Evolutionary conservation across 2,329 filamentous ascomycete species (phyloP), one percentile per base, ranked within the genome.

Genomic region (Botrytis pseudocinerea): DNA sequence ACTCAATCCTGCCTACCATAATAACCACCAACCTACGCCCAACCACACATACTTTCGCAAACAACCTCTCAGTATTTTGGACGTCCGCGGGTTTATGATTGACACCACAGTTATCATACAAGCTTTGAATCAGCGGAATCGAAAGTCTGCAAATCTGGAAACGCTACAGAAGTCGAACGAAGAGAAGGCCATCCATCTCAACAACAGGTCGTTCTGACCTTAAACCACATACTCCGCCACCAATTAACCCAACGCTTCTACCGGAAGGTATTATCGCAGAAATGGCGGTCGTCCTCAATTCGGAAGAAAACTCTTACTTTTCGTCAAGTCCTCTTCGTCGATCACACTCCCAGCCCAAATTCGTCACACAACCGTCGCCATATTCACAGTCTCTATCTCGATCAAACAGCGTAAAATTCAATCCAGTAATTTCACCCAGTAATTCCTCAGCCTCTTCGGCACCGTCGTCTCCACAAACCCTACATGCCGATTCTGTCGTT

Each of bases 301-400:
- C 87, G 25, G 88, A 90, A 78, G 88, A 91, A 78, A 85, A 83
- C 76, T 83, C 83, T 77, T 87, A 87, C 80, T 91, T 90, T 81
- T 84, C 84, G 62, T 82, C 87, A 25, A 84, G 86, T 66, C 81
- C 85, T 38, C 80, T 91, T 77, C 86, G 86, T 76, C 87, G 89
- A 74, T 90, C 89, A 20, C 87, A 89, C 76, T 91, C 89, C 4
- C 87, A 90, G 76, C 84, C 86, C 69, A 88, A 86, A 77, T 89
- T 91, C 71, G 80, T 83, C 18, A 82, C 85, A 14, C 86, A 86
- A 73, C 83, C 83, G 14, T 84, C 83, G 16, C 84, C 87, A 28
- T 78, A 85, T 62, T 84, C 87, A 12, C 82, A 84, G 20, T 84
- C 83, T 48, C 83, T 83, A 64, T 82, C 87, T 74, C 82, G 82